Percentiles rank a stretch among this genome's conserved stretches.
These are phyloP conservation scores for Neurospora sp. DNA, from an alignment of 495 filamentous ascomycete species.

Conservation along the genomic window DNA sequence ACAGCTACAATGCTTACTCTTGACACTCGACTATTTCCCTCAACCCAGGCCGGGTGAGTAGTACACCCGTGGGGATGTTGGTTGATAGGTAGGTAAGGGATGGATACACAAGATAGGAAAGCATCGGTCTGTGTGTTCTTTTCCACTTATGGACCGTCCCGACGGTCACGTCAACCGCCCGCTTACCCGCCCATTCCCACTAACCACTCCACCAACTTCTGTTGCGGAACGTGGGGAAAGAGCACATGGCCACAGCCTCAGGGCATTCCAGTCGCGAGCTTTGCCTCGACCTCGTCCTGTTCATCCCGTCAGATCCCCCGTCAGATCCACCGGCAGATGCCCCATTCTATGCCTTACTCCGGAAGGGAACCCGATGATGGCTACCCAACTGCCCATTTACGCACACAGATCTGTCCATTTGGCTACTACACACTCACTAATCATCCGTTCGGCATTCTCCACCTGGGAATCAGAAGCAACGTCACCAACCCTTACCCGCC, in stretches of 20 bases:
- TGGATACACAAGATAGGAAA: not conserved
- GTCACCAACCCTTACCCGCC: not conserved
- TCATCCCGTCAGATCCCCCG: not conserved
- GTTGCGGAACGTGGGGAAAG: not conserved
- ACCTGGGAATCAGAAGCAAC: not conserved
- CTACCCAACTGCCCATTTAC: not conserved
- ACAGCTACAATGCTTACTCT: not conserved
- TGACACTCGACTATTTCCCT: not conserved
- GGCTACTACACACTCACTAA: not conserved
- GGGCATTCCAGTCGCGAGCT: not conserved
- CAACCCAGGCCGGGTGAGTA: not conserved
- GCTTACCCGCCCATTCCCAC: not conserved
- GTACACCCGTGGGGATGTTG: not conserved
- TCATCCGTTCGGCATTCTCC: not conserved
- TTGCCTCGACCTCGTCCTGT: not conserved
- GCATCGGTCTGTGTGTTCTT: not conserved
- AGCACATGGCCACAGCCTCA: not conserved
- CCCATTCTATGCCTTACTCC: not conserved
- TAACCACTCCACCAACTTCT: not conserved
- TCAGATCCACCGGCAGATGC: not conserved
- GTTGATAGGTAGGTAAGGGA: not conserved
- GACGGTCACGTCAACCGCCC: not conserved
- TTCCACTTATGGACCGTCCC: not conserved
- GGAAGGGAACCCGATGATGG: not conserved
- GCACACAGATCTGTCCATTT: not conserved